Base-by-base conservation (phyloP, 1,284 basidiomycete genomes). In the Apiotrichum montevideense region DNA sequence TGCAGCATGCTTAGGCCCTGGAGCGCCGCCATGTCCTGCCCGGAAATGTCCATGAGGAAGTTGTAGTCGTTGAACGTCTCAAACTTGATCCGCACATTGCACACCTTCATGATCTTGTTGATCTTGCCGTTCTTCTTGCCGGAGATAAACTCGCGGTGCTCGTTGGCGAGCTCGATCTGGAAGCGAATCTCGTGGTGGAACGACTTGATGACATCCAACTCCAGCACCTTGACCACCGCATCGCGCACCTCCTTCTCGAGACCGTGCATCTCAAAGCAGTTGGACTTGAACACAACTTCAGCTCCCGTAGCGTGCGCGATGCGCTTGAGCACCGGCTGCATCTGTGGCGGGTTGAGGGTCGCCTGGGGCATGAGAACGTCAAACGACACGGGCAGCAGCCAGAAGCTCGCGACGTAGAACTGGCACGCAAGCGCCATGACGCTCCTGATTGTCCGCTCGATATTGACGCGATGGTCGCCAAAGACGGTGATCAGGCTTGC, bases 81-180 rank as follows among this genome's bases (percentile, higher is more conserved):
- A 68, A 98, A 98, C 79, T 97, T 97, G 82, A 98, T 97, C 77
- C 96, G 95, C 68, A 95, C 93, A 68, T 89, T 90, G 39, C 90
- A 88, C 6, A 86, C 87, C 78, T 95, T 92, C 90, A 95, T 96
- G 72, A 96, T 94, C 79, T 96, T 96, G 81, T 96, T 96, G 74
- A 96, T 91, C 79, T 97, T 97, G 60, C 93, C 93, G 66, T 96
- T 96, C 82, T 96, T 96, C 81, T 97, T 97, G 48, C 93, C 93
- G 57, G 88, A 90, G 76, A 98, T 97, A 76, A 98, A 98, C 67
- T 98, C 96, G 64, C 94, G 87, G 69, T 98, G 94, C 74, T 98
- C 95, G 73, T 95, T 97, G 46, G 94, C 90, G 10, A 98, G 84
- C 78, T 98, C 96, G 61, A 98, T 92, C 78, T 98, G 95, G 81